These are phyloP conservation scores for Amanita rubescens DNA, from an alignment of 768 basidiomycete genomes.

Conservation along the genomic window DNA sequence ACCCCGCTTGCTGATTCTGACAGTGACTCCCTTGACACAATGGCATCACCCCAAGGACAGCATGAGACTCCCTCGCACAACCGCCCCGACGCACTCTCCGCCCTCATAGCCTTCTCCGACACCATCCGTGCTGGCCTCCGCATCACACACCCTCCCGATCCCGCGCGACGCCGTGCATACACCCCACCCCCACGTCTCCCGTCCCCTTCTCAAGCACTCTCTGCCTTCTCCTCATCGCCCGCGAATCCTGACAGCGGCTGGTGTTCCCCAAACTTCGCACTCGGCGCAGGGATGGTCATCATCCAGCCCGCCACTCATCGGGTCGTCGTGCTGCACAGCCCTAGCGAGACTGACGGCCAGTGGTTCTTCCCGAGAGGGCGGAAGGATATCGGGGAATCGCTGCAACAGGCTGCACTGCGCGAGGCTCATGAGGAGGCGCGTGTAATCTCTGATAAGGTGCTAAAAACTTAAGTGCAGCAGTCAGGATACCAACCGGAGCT, in stretches of 20 bases:
- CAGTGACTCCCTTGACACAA: background rate
- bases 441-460: background rate
- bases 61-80: background rate
- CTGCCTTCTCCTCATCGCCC: conserved; percentile 31
- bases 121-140: background rate
- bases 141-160: background rate
- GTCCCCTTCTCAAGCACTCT: conserved; percentile 18
- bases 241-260: conserved; percentile 37
- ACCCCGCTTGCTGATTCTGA: background rate
- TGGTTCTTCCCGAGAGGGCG: conserved; percentile 61
- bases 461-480: conserved; percentile 21
- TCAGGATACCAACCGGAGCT: conserved; percentile 41
- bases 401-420: conserved; percentile 50
- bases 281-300: conserved; percentile 59
- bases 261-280: conserved; percentile 43
- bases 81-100: background rate
- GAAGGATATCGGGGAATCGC: conserved; percentile 57
- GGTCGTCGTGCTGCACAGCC: conserved; percentile 44
- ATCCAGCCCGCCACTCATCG: conserved; percentile 48
- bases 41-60: background rate
- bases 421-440: conserved; percentile 63
- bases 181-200: background rate
- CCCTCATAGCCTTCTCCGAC: background rate
- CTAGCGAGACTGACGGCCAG: conserved; percentile 13
- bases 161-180: background rate